These are phyloP conservation scores for Stephania yunnanensis DNA, from an alignment of 164 flowering plant species.

Conservation along the genomic window DNA sequence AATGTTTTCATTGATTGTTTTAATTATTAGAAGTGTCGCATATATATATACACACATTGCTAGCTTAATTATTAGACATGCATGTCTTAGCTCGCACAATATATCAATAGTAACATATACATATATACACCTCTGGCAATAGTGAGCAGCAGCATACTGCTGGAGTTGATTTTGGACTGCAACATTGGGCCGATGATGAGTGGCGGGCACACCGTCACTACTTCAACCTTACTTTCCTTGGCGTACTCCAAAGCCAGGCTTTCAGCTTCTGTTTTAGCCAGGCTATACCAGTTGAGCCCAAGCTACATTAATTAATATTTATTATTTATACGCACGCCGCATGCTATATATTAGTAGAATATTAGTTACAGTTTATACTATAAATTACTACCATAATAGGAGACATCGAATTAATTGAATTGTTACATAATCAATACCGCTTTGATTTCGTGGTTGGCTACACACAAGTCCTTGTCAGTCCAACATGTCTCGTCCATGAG, in stretches of 20 bases:
- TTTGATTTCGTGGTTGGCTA: background rate
- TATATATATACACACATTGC: no score
- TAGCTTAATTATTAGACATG: no score
- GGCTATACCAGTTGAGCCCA: constrained; percentile 31
- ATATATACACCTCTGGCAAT: constrained; percentile 29
- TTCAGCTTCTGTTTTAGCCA: constrained; percentile 54
- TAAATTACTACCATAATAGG: no score
- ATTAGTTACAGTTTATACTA: no score
- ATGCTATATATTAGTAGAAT: no score
- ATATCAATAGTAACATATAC: no score
- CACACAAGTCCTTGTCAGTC: constrained; percentile 44
- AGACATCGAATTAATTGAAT: no score
- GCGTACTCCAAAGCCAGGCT: constrained; percentile 36
- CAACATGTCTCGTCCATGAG: constrained; percentile 49
- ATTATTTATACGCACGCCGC: no score
- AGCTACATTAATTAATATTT: background rate
- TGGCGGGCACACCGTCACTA: constrained; percentile 43
- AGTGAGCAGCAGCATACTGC: constrained; percentile 28
- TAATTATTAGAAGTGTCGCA: no score
- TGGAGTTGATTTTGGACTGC: constrained; percentile 39
- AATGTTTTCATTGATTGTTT: no score
- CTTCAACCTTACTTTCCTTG: constrained; percentile 28
- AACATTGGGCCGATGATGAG: constrained; percentile 42
- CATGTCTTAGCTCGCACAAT: no score
- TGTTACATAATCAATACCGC: no score